Percentiles rank a stretch among this genome's conserved stretches.
phyloP scores from a whole-genome alignment of 768 basidiomycete genomes.

The Russula foetens region DNA sequence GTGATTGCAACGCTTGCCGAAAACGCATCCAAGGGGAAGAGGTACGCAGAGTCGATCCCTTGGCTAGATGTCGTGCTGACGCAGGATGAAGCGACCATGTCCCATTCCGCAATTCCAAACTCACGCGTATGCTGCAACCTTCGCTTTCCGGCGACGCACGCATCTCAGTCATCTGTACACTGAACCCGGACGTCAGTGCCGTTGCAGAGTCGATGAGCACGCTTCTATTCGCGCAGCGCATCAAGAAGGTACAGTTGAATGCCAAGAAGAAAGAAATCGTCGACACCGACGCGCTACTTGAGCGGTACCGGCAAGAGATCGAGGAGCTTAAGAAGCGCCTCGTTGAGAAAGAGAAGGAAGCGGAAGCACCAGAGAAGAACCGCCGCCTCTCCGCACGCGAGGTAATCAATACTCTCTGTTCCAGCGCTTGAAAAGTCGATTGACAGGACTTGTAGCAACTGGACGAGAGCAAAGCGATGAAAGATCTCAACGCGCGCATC shows the following conservation, averaged over 20 bases:
- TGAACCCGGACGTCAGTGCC: slow-evolving; percentile 78
- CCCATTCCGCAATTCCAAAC: slow-evolving; percentile 91
- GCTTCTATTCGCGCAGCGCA: slow-evolving; percentile 81
- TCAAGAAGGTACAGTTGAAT: slow-evolving; percentile 84
- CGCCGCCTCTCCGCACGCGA: slow-evolving; percentile 40
- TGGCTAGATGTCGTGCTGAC: background rate
- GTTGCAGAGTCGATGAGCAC: slow-evolving; percentile 84
- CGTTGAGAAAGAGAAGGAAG: slow-evolving; percentile 47
- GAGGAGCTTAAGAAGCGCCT: slow-evolving; percentile 77
- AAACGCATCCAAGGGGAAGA: slow-evolving; percentile 70
- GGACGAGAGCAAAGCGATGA: slow-evolving; percentile 80
- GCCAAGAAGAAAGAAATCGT: slow-evolving; percentile 93
- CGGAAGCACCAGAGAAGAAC: slow-evolving; percentile 43
- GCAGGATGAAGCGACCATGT: slow-evolving; percentile 64
- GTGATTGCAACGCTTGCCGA: slow-evolving; percentile 91
- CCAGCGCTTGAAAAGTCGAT: background rate
- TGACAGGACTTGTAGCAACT: slow-evolving; percentile 46
- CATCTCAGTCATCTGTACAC: slow-evolving; percentile 92
- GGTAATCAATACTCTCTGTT: slow-evolving; percentile 24
- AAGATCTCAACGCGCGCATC: slow-evolving; percentile 71
- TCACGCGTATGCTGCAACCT: slow-evolving; percentile 90
- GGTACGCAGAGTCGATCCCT: slow-evolving; percentile 29
- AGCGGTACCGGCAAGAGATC: slow-evolving; percentile 91
- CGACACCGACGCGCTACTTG: slow-evolving; percentile 88
- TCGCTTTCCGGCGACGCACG: slow-evolving; percentile 92